These are phyloP conservation scores for Rusavskia elegans DNA, from an alignment of 495 filamentous ascomycete genomes.

Conservation along the genomic window DNA sequence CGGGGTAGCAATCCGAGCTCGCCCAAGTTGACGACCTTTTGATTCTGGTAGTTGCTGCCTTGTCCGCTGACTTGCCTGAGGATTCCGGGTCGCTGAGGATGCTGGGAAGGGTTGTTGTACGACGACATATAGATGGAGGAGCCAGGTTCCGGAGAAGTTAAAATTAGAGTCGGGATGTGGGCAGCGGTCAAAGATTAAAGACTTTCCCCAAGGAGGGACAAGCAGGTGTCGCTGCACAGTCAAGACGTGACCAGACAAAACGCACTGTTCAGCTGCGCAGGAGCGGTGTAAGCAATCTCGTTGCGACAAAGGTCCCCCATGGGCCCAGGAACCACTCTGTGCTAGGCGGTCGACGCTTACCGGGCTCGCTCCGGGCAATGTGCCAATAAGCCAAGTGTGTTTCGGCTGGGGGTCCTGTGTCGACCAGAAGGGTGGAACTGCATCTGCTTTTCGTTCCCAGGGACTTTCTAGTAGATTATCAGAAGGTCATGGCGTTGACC, in stretches of 20 bases:
- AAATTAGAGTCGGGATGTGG: neutral
- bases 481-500: neutral
- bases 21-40: constrained; percentile 7
- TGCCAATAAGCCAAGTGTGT: neutral
- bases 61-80: neutral
- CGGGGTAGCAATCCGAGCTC: constrained; percentile 14
- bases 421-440: neutral
- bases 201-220: too few species aligned
- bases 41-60: neutral
- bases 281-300: neutral
- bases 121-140: constrained; percentile 2
- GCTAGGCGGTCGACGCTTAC: neutral
- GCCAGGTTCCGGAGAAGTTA: neutral
- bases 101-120: neutral
- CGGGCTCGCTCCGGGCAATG: neutral
- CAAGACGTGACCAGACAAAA: neutral
- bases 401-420: neutral
- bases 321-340: neutral
- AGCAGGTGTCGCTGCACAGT: neutral
- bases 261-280: neutral
- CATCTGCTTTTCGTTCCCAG: neutral
- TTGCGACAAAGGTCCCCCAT: neutral
- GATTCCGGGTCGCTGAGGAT: constrained; percentile 3
- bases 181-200: neutral
- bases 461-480: neutral